Conservation (phyloP, 2,329 filamentous ascomycete species). For the Teratosphaeria destructans region DNA sequence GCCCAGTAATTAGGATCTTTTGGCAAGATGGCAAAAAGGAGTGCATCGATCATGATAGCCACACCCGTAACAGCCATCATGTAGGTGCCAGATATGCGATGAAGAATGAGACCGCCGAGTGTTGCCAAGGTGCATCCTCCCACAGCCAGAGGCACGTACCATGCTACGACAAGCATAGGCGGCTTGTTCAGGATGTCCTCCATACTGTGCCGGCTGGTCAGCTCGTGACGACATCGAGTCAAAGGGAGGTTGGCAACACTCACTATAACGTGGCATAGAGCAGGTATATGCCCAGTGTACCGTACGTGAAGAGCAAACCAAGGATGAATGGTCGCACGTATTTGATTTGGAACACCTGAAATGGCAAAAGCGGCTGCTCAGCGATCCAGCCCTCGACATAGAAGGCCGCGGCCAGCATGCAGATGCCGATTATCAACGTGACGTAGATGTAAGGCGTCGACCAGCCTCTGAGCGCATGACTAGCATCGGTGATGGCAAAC, state of each 20-base stretch:
- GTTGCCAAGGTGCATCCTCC: conserved; percentile 58
- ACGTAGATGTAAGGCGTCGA: conserved; percentile 61
- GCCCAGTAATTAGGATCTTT: conserved; percentile 54
- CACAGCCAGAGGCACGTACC: conserved; percentile 57
- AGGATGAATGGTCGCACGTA: conserved; percentile 55
- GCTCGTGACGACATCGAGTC: background rate
- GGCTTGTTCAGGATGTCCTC: conserved; percentile 48
- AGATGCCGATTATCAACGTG: conserved; percentile 51
- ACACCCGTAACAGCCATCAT: conserved; percentile 52
- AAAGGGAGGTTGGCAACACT: conserved; percentile 18
- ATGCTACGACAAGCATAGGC: conserved; percentile 55
- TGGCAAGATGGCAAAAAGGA: conserved; percentile 57
- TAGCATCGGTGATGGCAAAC: conserved; percentile 64
- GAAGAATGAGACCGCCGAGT: conserved; percentile 55
- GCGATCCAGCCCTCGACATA: conserved; percentile 67
- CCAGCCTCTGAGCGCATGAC: conserved; percentile 60
- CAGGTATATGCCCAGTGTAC: conserved; percentile 56
- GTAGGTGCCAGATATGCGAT: conserved; percentile 52
- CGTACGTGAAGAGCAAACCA: conserved; percentile 57
- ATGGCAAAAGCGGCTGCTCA: conserved; percentile 56
- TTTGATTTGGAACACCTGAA: conserved; percentile 57
- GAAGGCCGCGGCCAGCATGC: conserved; percentile 49
- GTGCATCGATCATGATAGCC: conserved; percentile 47
- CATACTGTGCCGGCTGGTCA: conserved; percentile 36
- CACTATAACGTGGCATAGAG: conserved; percentile 62